Percentiles rank a stretch among this genome's conserved stretches.
These are phyloP conservation scores for Blastobotrys arbuscula DNA, from an alignment of 1,139 yeast species.

Conservation along the genomic window DNA sequence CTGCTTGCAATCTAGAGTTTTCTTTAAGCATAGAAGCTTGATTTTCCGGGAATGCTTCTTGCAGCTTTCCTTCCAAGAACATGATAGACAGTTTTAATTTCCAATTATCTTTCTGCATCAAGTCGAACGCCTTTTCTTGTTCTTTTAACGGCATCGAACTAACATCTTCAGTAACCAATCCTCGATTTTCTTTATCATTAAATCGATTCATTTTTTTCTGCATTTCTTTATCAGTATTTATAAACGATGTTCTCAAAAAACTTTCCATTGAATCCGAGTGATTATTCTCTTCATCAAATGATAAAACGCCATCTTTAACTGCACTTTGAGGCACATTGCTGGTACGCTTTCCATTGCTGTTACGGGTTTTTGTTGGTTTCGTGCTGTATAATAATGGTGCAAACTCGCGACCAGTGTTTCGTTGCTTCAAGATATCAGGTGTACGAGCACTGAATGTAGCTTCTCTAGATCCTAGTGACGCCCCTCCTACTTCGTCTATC, in stretches of 20 bases:
- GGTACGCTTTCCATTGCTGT: not conserved
- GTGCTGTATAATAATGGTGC: constrained; percentile 10
- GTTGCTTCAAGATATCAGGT: constrained; percentile 5
- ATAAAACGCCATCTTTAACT: constrained; percentile 10
- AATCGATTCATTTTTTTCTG: constrained; percentile 1
- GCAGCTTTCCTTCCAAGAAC: constrained; percentile 17
- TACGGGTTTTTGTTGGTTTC: not conserved
- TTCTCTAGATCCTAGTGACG: constrained; percentile 10
- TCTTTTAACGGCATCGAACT: constrained; percentile 24
- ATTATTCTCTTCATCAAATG: constrained; percentile 13
- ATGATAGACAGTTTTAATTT: constrained; percentile 49
- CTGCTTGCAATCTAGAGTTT: constrained; percentile 22
- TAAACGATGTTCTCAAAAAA: constrained; percentile 7
- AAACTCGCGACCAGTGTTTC: constrained; percentile 9
- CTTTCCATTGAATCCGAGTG: constrained; percentile 16
- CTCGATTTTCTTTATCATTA: not conserved
- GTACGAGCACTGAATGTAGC: constrained; percentile 8
- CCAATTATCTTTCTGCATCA: constrained; percentile 55
- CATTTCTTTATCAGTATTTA: constrained; percentile 6
- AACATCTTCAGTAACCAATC: constrained; percentile 7
- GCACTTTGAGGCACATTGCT: not conserved
- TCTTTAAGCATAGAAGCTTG: constrained; percentile 17
- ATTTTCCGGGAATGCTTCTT: constrained; percentile 19
- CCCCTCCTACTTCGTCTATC: constrained; percentile 4
- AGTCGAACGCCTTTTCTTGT: constrained; percentile 37